These are phyloP conservation scores for Chalara sp. DNA, from an alignment of 2,329 filamentous ascomycete species.

Conservation along the genomic window DNA sequence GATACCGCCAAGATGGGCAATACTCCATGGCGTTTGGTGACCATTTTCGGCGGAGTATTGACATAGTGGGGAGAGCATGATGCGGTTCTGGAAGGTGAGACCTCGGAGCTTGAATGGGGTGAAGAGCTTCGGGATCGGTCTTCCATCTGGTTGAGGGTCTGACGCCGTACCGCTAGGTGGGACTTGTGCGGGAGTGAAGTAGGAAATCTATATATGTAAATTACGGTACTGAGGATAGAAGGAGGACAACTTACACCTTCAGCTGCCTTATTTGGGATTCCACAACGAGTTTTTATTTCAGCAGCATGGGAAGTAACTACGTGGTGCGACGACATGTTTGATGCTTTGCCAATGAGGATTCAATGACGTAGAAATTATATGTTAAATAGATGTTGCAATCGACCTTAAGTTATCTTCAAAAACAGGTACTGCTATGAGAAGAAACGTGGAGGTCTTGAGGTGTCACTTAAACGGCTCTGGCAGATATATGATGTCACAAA, in stretches of 20 bases:
- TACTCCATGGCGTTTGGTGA: conserved; percentile 73
- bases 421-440: too few species aligned
- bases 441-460: too few species aligned
- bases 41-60: conserved; percentile 64
- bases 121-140: conserved; percentile 43
- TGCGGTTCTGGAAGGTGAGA: conserved; percentile 60
- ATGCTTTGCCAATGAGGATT: too few species aligned
- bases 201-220: conserved; percentile 24
- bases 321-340: not conserved
- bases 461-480: too few species aligned
- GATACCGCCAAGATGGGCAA: conserved; percentile 76
- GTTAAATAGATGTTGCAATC: too few species aligned
- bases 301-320: too few species aligned
- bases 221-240: not conserved
- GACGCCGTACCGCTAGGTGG: conserved; percentile 38
- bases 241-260: conserved; percentile 14
- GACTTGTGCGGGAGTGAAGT: conserved; percentile 41
- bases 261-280: conserved; percentile 16
- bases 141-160: conserved; percentile 38
- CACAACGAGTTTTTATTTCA: too few species aligned
- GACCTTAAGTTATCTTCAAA: too few species aligned
- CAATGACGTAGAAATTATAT: too few species aligned
- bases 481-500: too few species aligned
- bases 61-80: conserved; percentile 57
- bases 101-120: conserved; percentile 32